phyloP scores from a whole-genome alignment of 2,329 filamentous ascomycete species.

The Ceratocystis alfenasii region DNA sequence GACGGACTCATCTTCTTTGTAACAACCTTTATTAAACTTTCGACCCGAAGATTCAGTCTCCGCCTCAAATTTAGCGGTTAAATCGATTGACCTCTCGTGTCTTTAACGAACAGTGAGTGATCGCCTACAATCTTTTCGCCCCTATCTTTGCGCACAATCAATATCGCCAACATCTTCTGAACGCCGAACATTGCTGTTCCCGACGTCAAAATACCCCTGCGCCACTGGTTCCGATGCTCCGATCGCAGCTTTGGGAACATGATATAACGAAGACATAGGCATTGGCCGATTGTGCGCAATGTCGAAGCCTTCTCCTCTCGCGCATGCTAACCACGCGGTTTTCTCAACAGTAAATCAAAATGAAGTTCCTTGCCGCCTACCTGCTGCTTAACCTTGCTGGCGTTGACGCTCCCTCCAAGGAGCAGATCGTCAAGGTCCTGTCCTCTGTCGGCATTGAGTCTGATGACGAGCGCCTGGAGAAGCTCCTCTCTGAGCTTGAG shows the following conservation, averaged over 20 bases:
- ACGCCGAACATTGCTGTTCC: not conserved
- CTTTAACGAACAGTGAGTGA: conserved; percentile 38
- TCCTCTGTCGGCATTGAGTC: conserved; percentile 90
- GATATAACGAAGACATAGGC: too few species aligned
- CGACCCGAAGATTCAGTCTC: conserved; percentile 99
- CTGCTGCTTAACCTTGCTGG: conserved; percentile 91
- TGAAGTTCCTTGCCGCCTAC: conserved; percentile 99
- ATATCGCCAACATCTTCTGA: not conserved
- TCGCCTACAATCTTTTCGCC: not conserved
- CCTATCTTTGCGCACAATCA: not conserved
- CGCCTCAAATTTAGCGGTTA: conserved; percentile 84
- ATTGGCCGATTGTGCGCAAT: too few species aligned
- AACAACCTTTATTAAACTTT: conserved; percentile 22
- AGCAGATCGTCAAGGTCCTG: conserved; percentile 80
- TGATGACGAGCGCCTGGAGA: conserved; percentile 72
- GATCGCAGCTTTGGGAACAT: not conserved
- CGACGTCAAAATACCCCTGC: not conserved
- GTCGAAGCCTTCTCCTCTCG: too few species aligned
- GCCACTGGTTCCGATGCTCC: not conserved
- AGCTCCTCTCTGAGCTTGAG: conserved; percentile 80
- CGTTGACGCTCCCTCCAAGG: conserved; percentile 76
- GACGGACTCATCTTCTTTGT: conserved; percentile 18
- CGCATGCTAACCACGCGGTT: not conserved
- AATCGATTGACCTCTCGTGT: conserved; percentile 98
- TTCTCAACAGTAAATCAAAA: conserved; percentile 43